Conservation (phyloP, 805 yeast genomes). For the Metschnikowia gelsemii region DNA sequence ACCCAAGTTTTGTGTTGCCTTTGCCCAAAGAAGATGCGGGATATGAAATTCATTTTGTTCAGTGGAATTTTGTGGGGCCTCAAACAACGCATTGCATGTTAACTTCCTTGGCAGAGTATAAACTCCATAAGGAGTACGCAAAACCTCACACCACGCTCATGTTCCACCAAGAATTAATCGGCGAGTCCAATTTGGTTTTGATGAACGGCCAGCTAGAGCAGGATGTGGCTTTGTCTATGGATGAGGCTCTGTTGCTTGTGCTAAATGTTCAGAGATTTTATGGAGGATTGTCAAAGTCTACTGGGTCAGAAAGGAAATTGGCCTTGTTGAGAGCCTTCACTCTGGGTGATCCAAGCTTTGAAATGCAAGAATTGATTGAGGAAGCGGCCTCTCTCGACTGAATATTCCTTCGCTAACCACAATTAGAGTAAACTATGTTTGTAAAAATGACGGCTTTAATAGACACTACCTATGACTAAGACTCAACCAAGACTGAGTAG, state of each 20-base stretch:
- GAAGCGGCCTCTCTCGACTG: constrained; percentile 58
- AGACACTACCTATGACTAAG: neutral
- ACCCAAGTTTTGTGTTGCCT: constrained; percentile 88
- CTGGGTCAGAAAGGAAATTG: constrained; percentile 47
- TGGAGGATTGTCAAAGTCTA: constrained; percentile 56
- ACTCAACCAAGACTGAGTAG: constrained; percentile 16
- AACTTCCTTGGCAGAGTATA: constrained; percentile 89
- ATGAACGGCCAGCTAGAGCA: constrained; percentile 85
- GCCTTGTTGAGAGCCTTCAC: constrained; percentile 67
- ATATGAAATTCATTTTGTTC: constrained; percentile 84
- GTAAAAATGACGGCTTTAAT: neutral
- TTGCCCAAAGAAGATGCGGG: constrained; percentile 64
- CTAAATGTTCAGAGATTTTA: constrained; percentile 80
- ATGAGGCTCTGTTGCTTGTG: constrained; percentile 75
- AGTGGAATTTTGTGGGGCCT: constrained; percentile 89
- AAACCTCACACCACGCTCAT: constrained; percentile 91
- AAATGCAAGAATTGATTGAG: constrained; percentile 62
- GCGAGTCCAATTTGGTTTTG: constrained; percentile 61
- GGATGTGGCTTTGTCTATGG: constrained; percentile 63
- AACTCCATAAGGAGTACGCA: constrained; percentile 86
- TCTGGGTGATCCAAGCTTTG: constrained; percentile 62
- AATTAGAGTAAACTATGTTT: constrained; percentile 1
- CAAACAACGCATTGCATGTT: constrained; percentile 83
- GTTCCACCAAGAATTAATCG: constrained; percentile 76
- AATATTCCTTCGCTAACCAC: neutral